Base-by-base conservation (phyloP, 176 grass and related monocot genomes). In the Carex pumila region DNA sequence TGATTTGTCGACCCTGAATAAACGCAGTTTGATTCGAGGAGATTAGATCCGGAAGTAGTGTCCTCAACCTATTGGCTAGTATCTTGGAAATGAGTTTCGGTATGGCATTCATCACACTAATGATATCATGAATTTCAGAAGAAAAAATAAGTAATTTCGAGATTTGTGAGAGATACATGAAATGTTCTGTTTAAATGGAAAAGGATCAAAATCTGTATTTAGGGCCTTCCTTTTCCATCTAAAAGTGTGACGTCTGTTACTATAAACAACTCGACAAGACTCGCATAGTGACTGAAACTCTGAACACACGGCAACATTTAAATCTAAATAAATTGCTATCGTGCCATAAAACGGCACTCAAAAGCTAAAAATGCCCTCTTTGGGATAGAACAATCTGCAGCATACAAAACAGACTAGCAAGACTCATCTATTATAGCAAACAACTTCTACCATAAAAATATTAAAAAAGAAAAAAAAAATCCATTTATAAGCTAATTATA, bases 301-400 rank as follows among this genome's bases (percentile, higher is more conserved):
- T 14, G 25, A n/a, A 78, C 22, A 57, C 32, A 56, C 3, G 50
- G 21, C 49, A 56, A 77, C n/a, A 57, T 78, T 57, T 17, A 78
- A 52, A 25, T 57, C 73, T 34, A 78, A 75, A 65, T 56, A 64
- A 49, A 63, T 15, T 65, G 54, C 15, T 15, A 64, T 45, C 17
- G 63, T 36, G 39, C 8, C 22, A 45, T 15, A 50, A 61, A 81
- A 22, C 49, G 41, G 21, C 34, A 62, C 34, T 15, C 57, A 29
- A 31, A 77, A 77, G 73, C 25, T 77, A 56, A 71, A 29, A 13
- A 81, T 10, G 79, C 60, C 78, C 53, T 39, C 57, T 81, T 81
- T 45, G 41, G 13, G 53, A 81, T 13, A 49, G 45, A 49, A 81
- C 12, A 56, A 31, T 25, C 36, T 81, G 58, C 32, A 39, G 39